Conservation (phyloP, 1,284 basidiomycete species). For the Vanrija pseudolonga region DNA sequence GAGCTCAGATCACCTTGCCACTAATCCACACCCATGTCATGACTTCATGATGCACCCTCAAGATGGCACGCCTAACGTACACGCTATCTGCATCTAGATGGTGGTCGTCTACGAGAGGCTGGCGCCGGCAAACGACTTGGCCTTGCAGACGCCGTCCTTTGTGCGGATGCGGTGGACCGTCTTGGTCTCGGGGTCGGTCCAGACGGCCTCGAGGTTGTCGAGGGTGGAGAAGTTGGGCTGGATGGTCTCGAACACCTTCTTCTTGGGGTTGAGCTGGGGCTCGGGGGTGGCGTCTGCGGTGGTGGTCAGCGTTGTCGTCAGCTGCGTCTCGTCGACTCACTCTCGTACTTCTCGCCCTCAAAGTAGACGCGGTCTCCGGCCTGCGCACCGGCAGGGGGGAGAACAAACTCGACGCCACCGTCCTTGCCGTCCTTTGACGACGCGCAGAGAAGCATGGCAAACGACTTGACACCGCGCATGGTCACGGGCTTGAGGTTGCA, state of each 20-base stretch:
- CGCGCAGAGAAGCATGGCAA: slow-evolving; percentile 92
- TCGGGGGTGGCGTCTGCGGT: slow-evolving; percentile 63
- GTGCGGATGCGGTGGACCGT: slow-evolving; percentile 78
- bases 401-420: slow-evolving; percentile 85
- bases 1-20: too few species aligned
- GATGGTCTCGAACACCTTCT: slow-evolving; percentile 93
- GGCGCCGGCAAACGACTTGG: slow-evolving; percentile 79
- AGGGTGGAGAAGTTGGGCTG: slow-evolving; percentile 86
- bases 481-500: slow-evolving; percentile 89
- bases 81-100: background rate
- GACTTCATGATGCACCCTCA: background rate
- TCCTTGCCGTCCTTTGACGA: slow-evolving; percentile 80
- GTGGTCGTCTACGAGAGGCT: slow-evolving; percentile 64
- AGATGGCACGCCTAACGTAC: too few species aligned
- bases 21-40: background rate
- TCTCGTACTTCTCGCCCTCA: slow-evolving; percentile 77
- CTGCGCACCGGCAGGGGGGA: slow-evolving; percentile 77
- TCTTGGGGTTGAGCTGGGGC: slow-evolving; percentile 87
- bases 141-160: slow-evolving; percentile 71
- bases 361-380: slow-evolving; percentile 92
- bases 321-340: slow-evolving; percentile 27
- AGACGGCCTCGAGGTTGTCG: slow-evolving; percentile 79
- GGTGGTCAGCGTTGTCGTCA: slow-evolving; percentile 39
- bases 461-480: slow-evolving; percentile 94
- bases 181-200: slow-evolving; percentile 82